Percentiles rank a stretch among this genome's conserved stretches.
phyloP scores from a whole-genome alignment of 148 eudicot species.

The Bassia scoparia region DNA sequence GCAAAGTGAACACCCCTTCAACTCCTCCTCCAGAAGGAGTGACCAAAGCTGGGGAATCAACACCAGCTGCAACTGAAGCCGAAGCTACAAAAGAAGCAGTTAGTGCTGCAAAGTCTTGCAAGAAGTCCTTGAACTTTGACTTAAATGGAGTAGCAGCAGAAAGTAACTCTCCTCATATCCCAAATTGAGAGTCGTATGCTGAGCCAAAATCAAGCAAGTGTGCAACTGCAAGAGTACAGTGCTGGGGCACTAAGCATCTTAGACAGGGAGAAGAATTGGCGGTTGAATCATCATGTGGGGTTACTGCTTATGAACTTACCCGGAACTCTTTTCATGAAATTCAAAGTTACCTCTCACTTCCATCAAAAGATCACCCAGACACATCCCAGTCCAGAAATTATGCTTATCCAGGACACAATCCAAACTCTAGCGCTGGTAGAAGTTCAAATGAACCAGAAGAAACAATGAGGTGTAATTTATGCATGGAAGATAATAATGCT shows the following conservation, averaged over 20 bases:
- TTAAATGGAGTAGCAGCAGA: conserved; percentile 38
- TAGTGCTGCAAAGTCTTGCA: too few relatives aligned
- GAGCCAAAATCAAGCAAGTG: conserved; percentile 29
- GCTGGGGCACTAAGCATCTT: too few relatives aligned
- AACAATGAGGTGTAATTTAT: conserved; percentile 42
- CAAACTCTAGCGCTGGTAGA: too few relatives aligned
- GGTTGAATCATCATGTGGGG: conserved; percentile 30
- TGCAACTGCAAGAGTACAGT: conserved; percentile 24
- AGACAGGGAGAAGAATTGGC: too few relatives aligned
- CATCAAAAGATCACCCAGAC: conserved; percentile 15
- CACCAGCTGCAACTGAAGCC: conserved; percentile 20
- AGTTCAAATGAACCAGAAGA: conserved; percentile 36
- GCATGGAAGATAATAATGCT: conserved; percentile 19
- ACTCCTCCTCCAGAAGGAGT: conserved; percentile 29
- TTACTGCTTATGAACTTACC: conserved; percentile 29
- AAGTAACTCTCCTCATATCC: conserved; percentile 27
- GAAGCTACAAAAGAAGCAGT: conserved; percentile 22
- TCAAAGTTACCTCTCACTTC: conserved; percentile 29
- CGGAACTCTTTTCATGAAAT: conserved; percentile 25
- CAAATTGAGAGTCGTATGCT: conserved; percentile 18
- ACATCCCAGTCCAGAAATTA: conserved; percentile 17
- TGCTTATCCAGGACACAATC: conserved; percentile 23
- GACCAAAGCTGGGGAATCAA: conserved; percentile 15
- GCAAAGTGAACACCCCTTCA: conserved; percentile 34
- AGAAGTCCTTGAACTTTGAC: too few relatives aligned